Evolutionary conservation across 75 land plant species (phyloP).

Genomic region (Picea sitchensis): DNA sequence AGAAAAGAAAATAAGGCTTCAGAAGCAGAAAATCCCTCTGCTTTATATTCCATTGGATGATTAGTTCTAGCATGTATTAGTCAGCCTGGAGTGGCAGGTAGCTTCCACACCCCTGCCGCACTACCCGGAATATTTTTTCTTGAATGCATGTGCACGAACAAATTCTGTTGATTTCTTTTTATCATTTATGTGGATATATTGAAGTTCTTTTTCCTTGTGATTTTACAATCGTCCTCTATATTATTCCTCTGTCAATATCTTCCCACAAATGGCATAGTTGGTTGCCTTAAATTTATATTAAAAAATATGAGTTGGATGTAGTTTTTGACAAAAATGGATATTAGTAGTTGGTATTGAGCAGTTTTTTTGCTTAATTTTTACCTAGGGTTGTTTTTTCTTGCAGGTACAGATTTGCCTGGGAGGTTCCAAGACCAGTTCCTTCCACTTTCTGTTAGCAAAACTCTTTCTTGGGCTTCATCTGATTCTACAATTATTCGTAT

Average conservation of each 20-base stretch:
- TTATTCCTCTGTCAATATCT: background rate
- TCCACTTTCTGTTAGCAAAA: slow-evolving; percentile 55
- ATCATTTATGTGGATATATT: too few species aligned
- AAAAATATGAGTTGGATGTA: background rate
- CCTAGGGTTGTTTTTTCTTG: background rate
- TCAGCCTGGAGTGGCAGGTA: background rate
- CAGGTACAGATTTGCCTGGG: slow-evolving; percentile 79
- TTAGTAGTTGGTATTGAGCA: too few species aligned
- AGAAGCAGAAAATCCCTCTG: background rate
- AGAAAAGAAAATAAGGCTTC: too few species aligned
- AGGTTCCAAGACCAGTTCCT: slow-evolving; percentile 85
- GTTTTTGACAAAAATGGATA: too few species aligned
- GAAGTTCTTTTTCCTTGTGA: too few species aligned
- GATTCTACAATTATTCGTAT: slow-evolving; percentile 81
- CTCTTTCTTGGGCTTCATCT: slow-evolving; percentile 44
- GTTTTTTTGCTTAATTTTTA: background rate
- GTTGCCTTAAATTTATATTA: background rate
- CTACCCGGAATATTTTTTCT: too few species aligned
- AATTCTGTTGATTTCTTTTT: too few species aligned
- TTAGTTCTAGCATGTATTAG: background rate
- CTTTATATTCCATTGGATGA: background rate
- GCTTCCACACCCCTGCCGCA: too few species aligned
- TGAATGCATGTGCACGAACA: too few species aligned
- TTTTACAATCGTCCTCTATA: background rate
- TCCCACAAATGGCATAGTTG: background rate